Evolutionary conservation across 352 stramenopile genomes (phyloP), one percentile per base, ranked within the genome.

Genomic region (Globisporangium megalacanthum): DNA sequence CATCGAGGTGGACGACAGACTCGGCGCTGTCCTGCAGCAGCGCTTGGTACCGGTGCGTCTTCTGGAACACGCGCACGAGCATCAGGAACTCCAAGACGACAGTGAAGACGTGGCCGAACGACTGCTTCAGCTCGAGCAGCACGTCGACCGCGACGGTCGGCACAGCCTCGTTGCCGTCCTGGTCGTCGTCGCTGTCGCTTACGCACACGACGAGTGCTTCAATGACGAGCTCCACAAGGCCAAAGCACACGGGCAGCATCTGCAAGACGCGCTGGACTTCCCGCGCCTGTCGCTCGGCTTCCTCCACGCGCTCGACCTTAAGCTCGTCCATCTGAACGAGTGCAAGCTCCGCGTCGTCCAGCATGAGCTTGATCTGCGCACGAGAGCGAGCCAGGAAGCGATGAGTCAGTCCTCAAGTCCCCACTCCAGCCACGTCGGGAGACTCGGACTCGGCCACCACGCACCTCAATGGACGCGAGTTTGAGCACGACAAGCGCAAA

Each of bases 281-380:
- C 35, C 70, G 70, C 7, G 68, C 60, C 36, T 79, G 79, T 0
- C 77, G 78, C 35, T 73, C 51, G 0, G 58, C 46, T 51, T 91
- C 79, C 1, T 79, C 65, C 11, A 82, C 64, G 6, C 66, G 54
- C 31, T 83, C 68, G 10, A 88, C 60, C 9, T 75, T 65, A 4
- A 69, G 44, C 13, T 88, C 79, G n/a, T 89, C 79, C 56, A 88
- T 70, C 60, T 87, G 68, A 37, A 95, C 67, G 29, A 92, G 56
- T 0, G 73, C 74, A 1, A 86, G 60, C 58, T 93, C 83, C 4
- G 88, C 79, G 56, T 95, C 85, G 47, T 95, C 85, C 13, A 95
- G 55, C 74, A 93, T 88, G 29, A 95, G 65, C 48, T 95, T 95
- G 59, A 89, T 88, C 80, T 91, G 52, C 13, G 45, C 17, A n/a